These are phyloP conservation scores for Prunus yedoensis DNA, from an alignment of 331 rosid species.

Conservation along the genomic window DNA sequence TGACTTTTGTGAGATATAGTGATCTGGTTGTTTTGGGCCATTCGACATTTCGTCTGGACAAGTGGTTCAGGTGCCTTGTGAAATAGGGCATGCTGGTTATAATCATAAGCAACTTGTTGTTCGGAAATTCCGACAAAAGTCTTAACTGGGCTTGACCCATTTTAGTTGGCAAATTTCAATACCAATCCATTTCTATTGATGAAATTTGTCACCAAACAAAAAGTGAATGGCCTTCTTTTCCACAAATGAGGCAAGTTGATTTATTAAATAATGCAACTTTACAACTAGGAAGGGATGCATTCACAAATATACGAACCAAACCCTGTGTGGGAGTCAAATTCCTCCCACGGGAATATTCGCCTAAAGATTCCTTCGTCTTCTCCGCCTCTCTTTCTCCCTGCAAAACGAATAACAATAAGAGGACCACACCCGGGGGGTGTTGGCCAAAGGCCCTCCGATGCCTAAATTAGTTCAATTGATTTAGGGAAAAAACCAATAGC, in stretches of 20 bases:
- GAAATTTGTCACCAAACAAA: constrained; percentile 14
- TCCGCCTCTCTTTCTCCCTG: too few relatives aligned
- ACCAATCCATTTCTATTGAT: neutral
- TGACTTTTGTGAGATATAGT: too few relatives aligned
- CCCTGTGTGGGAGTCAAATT: too few relatives aligned
- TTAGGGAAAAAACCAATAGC: too few relatives aligned
- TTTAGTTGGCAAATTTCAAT: constrained; percentile 13
- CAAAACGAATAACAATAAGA: too few relatives aligned
- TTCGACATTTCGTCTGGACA: neutral
- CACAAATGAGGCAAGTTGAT: neutral
- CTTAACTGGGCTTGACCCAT: neutral
- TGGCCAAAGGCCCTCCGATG: too few relatives aligned
- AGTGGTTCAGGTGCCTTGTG: neutral
- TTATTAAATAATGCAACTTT: neutral
- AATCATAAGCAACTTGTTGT: neutral
- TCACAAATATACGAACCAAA: too few relatives aligned
- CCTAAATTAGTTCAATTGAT: too few relatives aligned
- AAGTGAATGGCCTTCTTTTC: neutral
- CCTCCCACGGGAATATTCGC: too few relatives aligned
- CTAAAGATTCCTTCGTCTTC: too few relatives aligned
- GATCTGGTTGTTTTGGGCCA: neutral
- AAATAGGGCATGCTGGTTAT: neutral
- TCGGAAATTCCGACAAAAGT: neutral
- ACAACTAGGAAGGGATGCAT: neutral
- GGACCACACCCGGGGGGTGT: too few relatives aligned